These are phyloP conservation scores for Pelargonium citronellum DNA, from an alignment of 441 rosid species.

Conservation along the genomic window DNA sequence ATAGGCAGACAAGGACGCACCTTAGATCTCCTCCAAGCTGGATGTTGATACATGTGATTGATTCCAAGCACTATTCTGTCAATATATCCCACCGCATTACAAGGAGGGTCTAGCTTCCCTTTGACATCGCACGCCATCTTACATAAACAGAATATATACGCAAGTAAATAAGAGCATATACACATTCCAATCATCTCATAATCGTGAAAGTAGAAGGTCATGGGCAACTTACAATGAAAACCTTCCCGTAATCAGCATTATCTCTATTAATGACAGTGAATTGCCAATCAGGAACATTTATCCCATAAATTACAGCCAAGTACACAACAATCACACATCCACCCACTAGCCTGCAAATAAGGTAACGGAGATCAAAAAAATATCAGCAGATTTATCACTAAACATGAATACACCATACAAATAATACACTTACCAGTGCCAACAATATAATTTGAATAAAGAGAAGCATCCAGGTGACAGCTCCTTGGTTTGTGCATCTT, in stretches of 20 bases:
- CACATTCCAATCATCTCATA: neutral
- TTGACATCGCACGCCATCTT: constrained; percentile 69
- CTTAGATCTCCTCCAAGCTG: constrained; percentile 88
- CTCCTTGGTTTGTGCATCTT: constrained; percentile 29
- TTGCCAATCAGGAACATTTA: constrained; percentile 77
- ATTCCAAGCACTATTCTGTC: constrained; percentile 68
- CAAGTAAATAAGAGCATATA: too few relatives aligned
- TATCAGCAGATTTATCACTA: neutral
- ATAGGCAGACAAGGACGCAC: constrained; percentile 22
- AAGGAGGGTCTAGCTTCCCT: constrained; percentile 72
- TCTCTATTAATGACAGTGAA: constrained; percentile 41
- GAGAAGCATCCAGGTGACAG: constrained; percentile 33
- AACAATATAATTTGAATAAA: constrained; percentile 44
- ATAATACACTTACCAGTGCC: constrained; percentile 55
- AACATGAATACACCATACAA: neutral
- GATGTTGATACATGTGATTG: constrained; percentile 63
- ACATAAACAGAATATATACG: constrained; percentile 5
- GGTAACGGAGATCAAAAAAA: constrained; percentile 8
- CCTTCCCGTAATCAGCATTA: constrained; percentile 50
- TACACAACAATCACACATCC: constrained; percentile 47
- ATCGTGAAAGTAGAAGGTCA: neutral
- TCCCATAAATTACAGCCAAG: constrained; percentile 50
- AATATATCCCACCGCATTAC: constrained; percentile 73
- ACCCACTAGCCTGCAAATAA: constrained; percentile 53
- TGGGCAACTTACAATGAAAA: constrained; percentile 45